A percentile compares a stretch with the other conserved stretches of the same genome.
phyloP scores from a whole-genome alignment of 805 yeast genomes.

The Blastobotrys robertii region DNA sequence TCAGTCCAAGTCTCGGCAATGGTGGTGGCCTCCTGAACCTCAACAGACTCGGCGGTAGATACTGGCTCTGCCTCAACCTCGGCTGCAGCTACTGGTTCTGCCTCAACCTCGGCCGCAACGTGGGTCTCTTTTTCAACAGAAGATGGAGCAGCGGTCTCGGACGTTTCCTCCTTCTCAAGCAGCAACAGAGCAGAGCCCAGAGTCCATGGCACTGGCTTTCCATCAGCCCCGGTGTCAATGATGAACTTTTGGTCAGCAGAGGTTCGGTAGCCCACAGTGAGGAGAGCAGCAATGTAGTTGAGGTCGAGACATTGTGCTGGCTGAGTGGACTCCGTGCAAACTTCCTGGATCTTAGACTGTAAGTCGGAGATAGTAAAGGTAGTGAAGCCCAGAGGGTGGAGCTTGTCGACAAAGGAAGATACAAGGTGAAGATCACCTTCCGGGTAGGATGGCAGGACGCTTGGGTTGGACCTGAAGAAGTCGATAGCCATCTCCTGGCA shows the following conservation, averaged over 20 bases:
- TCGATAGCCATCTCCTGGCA: conserved; percentile 80
- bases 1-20: too few relatives aligned
- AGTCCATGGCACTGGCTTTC: conserved; percentile 95
- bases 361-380: conserved; percentile 77
- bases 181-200: conserved; percentile 65
- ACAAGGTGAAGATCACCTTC: conserved; percentile 91
- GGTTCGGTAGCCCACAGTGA: conserved; percentile 91
- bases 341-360: conserved; percentile 66
- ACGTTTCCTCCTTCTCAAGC: not conserved
- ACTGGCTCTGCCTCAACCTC: too few relatives aligned
- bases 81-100: too few relatives aligned
- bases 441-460: conserved; percentile 64
- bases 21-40: too few relatives aligned
- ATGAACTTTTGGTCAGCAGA: conserved; percentile 79
- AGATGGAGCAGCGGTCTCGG: too few relatives aligned
- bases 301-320: conserved; percentile 93
- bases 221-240: conserved; percentile 79
- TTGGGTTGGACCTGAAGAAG: conserved; percentile 67
- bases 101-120: too few relatives aligned
- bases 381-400: conserved; percentile 93
- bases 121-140: too few relatives aligned
- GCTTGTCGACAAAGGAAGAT: conserved; percentile 91
- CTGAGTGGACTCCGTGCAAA: conserved; percentile 78
- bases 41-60: too few relatives aligned
- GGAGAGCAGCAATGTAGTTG: conserved; percentile 76